phyloP scores from a whole-genome alignment of 495 filamentous ascomycete species.

The Aspergillus olivimuriae region DNA sequence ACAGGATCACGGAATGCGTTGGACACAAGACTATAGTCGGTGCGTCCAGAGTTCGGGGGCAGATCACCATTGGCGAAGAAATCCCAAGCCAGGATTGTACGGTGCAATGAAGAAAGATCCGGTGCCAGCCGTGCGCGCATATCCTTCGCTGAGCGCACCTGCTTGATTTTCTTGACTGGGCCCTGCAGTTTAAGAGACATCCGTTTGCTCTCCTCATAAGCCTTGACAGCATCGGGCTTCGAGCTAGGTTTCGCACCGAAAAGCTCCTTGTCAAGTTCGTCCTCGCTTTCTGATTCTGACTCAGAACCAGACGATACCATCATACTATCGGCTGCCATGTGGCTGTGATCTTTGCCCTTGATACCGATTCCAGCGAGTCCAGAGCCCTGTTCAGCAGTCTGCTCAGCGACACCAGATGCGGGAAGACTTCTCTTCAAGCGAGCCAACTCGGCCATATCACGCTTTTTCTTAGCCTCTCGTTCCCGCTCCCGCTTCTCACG shows the following conservation, averaged over 20 bases:
- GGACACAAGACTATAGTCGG: slow-evolving; percentile 66
- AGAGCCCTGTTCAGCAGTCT: slow-evolving; percentile 67
- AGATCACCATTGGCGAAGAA: slow-evolving; percentile 82
- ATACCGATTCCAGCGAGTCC: slow-evolving; percentile 70
- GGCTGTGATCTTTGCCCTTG: slow-evolving; percentile 76
- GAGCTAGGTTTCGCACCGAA: slow-evolving; percentile 45
- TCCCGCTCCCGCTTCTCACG: slow-evolving; percentile 66
- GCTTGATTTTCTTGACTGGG: slow-evolving; percentile 74
- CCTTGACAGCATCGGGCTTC: slow-evolving; percentile 42
- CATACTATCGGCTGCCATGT: slow-evolving; percentile 68
- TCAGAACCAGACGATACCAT: slow-evolving; percentile 74
- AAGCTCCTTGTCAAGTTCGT: slow-evolving; percentile 56
- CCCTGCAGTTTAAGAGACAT: slow-evolving; percentile 48
- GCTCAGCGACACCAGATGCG: slow-evolving; percentile 47
- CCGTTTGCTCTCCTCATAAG: slow-evolving; percentile 50
- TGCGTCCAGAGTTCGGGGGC: slow-evolving; percentile 62
- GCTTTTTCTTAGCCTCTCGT: slow-evolving; percentile 64
- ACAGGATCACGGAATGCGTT: slow-evolving; percentile 66
- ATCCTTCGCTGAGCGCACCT: slow-evolving; percentile 74
- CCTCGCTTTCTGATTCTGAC: slow-evolving; percentile 68
- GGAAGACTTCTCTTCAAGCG: slow-evolving; percentile 52
- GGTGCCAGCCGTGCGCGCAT: slow-evolving; percentile 89
- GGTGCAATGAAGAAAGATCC: slow-evolving; percentile 79
- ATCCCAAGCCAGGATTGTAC: slow-evolving; percentile 84
- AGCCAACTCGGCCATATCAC: slow-evolving; percentile 61